Conservation (phyloP, 306 rosid genomes). For the Macrotyloma uniflorum region DNA sequence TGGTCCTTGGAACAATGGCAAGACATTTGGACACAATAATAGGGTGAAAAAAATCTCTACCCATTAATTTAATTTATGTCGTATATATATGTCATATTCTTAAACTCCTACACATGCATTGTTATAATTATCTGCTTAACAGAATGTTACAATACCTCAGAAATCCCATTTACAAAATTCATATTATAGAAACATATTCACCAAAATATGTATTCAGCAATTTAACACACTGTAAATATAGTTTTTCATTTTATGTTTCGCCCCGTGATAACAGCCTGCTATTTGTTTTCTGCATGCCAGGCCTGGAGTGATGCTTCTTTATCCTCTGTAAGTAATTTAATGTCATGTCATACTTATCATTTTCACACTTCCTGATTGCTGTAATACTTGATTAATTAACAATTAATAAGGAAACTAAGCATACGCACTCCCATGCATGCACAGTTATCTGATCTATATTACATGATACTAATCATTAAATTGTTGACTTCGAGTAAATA, state of each 20-base stretch:
- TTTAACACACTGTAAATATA: neutral
- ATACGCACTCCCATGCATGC: neutral
- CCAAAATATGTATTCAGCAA: neutral
- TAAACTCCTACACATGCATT: neutral
- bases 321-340: constrained; percentile 75
- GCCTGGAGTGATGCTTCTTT: constrained; percentile 89
- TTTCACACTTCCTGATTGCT: neutral
- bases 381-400: neutral
- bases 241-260: neutral
- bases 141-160: neutral
- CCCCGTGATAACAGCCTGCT: constrained; percentile 14
- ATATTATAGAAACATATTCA: neutral
- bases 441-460: neutral
- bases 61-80: neutral
- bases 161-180: constrained; percentile 1
- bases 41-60: constrained; percentile 58
- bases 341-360: neutral
- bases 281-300: constrained; percentile 48
- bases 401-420: neutral
- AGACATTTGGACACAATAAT: constrained; percentile 71
- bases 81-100: neutral
- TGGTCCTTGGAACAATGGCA: constrained; percentile 75
- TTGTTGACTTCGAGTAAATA: constrained; percentile 21
- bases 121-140: neutral
- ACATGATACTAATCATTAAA: neutral